phyloP scores from a whole-genome alignment of 441 rosid genomes.

The Jatropha multifida region DNA sequence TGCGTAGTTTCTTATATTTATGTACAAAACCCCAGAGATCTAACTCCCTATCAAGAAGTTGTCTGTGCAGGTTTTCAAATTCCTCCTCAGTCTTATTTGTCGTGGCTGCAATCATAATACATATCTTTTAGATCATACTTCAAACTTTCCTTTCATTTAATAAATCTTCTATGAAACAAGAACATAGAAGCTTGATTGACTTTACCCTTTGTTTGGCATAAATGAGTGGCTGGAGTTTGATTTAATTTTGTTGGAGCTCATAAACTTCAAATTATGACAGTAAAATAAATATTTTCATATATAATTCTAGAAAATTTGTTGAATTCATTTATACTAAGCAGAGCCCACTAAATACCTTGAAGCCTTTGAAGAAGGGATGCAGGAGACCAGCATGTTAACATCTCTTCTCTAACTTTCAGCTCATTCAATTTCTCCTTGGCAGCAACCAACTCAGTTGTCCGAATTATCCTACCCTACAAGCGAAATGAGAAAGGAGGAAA shows the following conservation, averaged over 20 bases:
- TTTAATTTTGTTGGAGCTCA: no score
- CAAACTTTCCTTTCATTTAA: not conserved
- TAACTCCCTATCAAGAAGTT: not conserved
- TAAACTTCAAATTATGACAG: no score
- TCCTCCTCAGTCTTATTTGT: conserved; percentile 38
- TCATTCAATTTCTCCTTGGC: conserved; percentile 19
- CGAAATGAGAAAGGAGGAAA: not conserved
- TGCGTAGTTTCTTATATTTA: conserved; percentile 74
- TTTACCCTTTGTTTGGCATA: no score
- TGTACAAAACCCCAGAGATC: conserved; percentile 48
- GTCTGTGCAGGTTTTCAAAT: not conserved
- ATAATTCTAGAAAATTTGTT: no score
- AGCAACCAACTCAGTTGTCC: conserved; percentile 47
- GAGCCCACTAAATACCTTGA: conserved; percentile 46
- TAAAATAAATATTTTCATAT: no score
- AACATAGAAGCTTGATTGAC: not conserved
- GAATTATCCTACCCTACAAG: conserved; percentile 14
- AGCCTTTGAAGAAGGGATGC: conserved; percentile 61
- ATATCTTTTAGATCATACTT: not conserved
- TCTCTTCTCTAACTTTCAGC: conserved; percentile 30
- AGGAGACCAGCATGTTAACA: conserved; percentile 63
- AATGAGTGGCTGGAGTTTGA: no score
- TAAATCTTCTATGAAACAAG: not conserved
- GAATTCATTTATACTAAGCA: no score
- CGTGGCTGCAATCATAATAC: conserved; percentile 46